A percentile compares a stretch with the other conserved stretches of the same genome.
phyloP scores from a whole-genome alignment of 371 early-diverging fungal species.

The Circinella umbellata region DNA sequence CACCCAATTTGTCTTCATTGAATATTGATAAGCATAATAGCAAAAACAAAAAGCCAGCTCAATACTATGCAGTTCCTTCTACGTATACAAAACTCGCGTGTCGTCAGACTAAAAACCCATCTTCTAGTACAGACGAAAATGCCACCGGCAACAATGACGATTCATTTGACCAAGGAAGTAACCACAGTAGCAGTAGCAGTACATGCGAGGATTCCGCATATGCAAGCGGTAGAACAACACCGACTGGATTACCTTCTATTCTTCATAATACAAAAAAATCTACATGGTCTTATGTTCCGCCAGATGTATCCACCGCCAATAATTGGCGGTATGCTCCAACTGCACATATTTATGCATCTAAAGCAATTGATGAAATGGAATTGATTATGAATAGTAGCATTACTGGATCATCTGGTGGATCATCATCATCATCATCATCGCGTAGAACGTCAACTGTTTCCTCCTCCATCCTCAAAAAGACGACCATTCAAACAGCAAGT shows the following conservation, averaged over 20 bases:
- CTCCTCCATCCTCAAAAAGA: not conserved
- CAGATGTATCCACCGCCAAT: not conserved
- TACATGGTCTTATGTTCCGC: not conserved
- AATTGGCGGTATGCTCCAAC: constrained; percentile 13
- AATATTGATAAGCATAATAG: not conserved
- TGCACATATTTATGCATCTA: constrained; percentile 11
- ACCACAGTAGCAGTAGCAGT: not conserved
- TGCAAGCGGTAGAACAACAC: constrained; percentile 13
- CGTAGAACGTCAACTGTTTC: not conserved
- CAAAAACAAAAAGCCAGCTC: not conserved
- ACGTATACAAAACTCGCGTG: not conserved
- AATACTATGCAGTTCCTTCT: not conserved
- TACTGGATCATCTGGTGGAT: not conserved
- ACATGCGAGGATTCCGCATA: constrained; percentile 13
- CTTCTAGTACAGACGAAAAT: no score
- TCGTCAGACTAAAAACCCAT: not conserved
- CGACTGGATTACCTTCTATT: not conserved
- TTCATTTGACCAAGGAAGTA: not conserved
- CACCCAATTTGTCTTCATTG: not conserved
- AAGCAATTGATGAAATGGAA: constrained; percentile 16
- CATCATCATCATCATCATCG: not conserved
- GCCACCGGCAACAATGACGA: no score
- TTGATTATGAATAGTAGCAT: constrained; percentile 1
- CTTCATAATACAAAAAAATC: not conserved
- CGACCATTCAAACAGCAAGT: not conserved